Conservation (phyloP, 768 basidiomycete genomes). For the Russula lepida region DNA sequence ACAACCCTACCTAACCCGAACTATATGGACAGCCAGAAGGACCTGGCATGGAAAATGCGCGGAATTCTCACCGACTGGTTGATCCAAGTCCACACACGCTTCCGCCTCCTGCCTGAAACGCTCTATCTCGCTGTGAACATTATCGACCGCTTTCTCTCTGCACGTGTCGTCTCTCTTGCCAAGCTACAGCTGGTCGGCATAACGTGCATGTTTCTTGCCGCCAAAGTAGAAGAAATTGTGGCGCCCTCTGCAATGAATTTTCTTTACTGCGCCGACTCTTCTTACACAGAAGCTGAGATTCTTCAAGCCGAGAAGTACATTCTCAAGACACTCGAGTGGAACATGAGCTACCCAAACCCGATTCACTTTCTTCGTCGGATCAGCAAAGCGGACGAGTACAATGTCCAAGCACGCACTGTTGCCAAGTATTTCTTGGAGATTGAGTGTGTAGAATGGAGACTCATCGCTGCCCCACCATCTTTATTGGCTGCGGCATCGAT, state of each 20-base stretch:
- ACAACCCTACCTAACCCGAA: conserved; percentile 72
- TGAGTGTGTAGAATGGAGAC: conserved; percentile 67
- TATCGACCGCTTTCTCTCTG: conserved; percentile 57
- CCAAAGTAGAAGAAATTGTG: conserved; percentile 90
- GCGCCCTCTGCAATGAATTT: conserved; percentile 80
- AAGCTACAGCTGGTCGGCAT: conserved; percentile 78
- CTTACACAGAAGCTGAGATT: conserved; percentile 72
- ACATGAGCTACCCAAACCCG: conserved; percentile 79
- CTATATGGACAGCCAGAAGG: conserved; percentile 79
- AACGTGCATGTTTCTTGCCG: conserved; percentile 77
- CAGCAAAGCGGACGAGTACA: conserved; percentile 90
- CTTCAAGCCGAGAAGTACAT: conserved; percentile 86
- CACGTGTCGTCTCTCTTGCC: conserved; percentile 48
- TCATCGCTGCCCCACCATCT: conserved; percentile 68
- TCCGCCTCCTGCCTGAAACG: conserved; percentile 82
- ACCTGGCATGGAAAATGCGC: conserved; percentile 85
- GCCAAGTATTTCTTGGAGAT: conserved; percentile 92
- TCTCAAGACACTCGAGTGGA: conserved; percentile 77
- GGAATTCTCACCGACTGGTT: conserved; percentile 89
- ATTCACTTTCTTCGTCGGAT: conserved; percentile 83
- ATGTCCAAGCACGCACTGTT: conserved; percentile 75
- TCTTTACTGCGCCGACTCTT: conserved; percentile 67
- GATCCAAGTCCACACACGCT: conserved; percentile 81
- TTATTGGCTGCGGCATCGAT: conserved; percentile 74
- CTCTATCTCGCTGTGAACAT: conserved; percentile 86